These are phyloP conservation scores for Limtongia smithiae DNA, from an alignment of 805 yeast genomes.

Conservation along the genomic window DNA sequence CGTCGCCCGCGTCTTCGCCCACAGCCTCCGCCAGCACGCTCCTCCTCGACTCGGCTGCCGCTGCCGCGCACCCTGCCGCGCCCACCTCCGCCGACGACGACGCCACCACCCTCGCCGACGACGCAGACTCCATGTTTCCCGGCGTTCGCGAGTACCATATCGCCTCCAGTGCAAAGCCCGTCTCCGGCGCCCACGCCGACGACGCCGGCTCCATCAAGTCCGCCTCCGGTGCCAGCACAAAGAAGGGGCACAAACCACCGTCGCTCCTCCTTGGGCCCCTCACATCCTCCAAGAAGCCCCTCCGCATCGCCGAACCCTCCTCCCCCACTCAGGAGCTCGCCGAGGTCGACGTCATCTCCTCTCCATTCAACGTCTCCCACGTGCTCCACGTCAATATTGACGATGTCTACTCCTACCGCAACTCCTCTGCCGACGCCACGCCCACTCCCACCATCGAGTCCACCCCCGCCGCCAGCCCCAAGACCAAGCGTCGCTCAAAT, in stretches of 20 bases:
- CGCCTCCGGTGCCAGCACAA: no score
- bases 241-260: no score
- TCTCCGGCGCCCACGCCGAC: no score
- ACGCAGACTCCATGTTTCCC: neutral
- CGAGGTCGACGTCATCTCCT: constrained; percentile 18
- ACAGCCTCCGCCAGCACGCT: constrained; percentile 1
- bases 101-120: neutral
- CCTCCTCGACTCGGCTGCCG: constrained; percentile 1
- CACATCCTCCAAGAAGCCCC: no score
- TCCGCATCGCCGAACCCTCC: no score
- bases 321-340: no score
- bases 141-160: no score
- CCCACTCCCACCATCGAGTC: neutral
- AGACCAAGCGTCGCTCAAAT: neutral
- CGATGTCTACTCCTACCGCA: constrained; percentile 3
- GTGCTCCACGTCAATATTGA: constrained; percentile 25
- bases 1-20: constrained; percentile 2
- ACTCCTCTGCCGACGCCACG: neutral
- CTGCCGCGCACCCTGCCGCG: neutral
- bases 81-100: neutral
- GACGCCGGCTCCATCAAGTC: no score
- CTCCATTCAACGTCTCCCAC: constrained; percentile 25
- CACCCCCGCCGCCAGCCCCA: neutral
- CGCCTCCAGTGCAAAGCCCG: no score
- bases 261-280: no score